A percentile compares a stretch with the other conserved stretches of the same genome.
Evolutionary conservation across 805 yeast genomes (phyloP).

Genomic region (Saccharomyces kudriavzevii): DNA sequence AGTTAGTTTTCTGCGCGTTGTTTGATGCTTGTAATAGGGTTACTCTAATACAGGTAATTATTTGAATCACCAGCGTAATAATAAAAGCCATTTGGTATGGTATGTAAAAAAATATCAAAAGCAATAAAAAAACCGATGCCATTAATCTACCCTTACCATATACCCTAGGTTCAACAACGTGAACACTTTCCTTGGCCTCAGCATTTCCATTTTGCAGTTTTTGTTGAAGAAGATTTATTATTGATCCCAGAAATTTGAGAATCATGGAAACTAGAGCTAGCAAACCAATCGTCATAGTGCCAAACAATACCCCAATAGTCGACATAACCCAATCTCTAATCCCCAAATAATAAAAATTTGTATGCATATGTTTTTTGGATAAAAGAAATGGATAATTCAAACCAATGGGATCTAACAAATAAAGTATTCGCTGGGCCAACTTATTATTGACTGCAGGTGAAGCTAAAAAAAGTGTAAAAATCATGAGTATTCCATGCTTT

Average conservation of each 20-base stretch:
- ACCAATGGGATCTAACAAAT: conserved; percentile 46
- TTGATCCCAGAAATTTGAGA: conserved; percentile 2
- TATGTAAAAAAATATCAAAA: conserved; percentile 49
- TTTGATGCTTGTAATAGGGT: conserved; percentile 7
- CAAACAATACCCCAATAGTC: conserved; percentile 53
- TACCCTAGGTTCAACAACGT: conserved; percentile 1
- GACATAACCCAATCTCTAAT: conserved; percentile 48
- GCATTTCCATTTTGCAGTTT: background rate
- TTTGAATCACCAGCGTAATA: conserved; percentile 52
- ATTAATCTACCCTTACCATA: conserved; percentile 24
- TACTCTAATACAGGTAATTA: conserved; percentile 40
- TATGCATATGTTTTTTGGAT: conserved; percentile 29
- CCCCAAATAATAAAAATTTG: conserved; percentile 63
- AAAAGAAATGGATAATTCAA: conserved; percentile 39
- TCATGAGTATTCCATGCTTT: conserved; percentile 17
- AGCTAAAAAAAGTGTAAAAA: conserved; percentile 32
- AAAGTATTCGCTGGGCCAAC: conserved; percentile 34
- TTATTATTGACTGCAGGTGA: conserved; percentile 30
- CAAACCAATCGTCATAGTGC: conserved; percentile 20
- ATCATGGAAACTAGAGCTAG: conserved; percentile 5
- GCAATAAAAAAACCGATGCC: conserved; percentile 34
- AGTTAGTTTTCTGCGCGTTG: conserved; percentile 20
- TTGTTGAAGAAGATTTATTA: background rate
- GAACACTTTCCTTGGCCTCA: background rate
- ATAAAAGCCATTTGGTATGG: conserved; percentile 78